Evolutionary conservation across 208 protist species (phyloP).

Genomic region (Trypanosoma scelopori): DNA sequence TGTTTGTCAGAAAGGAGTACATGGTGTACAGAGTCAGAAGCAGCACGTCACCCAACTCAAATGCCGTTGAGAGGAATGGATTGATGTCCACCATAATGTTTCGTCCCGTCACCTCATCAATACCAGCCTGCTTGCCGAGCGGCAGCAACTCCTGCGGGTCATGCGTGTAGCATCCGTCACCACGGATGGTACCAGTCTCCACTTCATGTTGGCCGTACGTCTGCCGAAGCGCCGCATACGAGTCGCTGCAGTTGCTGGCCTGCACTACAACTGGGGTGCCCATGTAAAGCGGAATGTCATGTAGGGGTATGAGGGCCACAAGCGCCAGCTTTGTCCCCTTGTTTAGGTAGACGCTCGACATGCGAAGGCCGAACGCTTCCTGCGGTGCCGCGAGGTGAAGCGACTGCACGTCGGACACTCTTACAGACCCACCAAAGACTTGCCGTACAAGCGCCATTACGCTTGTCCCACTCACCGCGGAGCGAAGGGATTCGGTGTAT

Average conservation of each 20-base stretch:
- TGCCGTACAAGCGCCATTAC: slow-evolving; percentile 83
- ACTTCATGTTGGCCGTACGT: slow-evolving; percentile 88
- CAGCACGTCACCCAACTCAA: slow-evolving; percentile 77
- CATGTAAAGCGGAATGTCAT: slow-evolving; percentile 80
- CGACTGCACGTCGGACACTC: slow-evolving; percentile 49
- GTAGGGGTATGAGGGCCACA: slow-evolving; percentile 70
- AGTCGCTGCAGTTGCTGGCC: slow-evolving; percentile 70
- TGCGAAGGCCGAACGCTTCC: slow-evolving; percentile 74
- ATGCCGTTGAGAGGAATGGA: slow-evolving; percentile 59
- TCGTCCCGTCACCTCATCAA: slow-evolving; percentile 56
- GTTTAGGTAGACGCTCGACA: slow-evolving; percentile 74
- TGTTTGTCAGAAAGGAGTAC: slow-evolving; percentile 77
- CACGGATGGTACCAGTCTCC: slow-evolving; percentile 59
- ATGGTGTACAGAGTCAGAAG: slow-evolving; percentile 88
- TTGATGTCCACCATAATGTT: slow-evolving; percentile 71
- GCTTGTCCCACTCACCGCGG: slow-evolving; percentile 70
- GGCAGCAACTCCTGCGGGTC: slow-evolving; percentile 65
- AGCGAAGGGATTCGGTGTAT: slow-evolving; percentile 62
- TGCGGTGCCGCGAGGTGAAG: slow-evolving; percentile 67
- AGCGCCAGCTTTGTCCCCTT: slow-evolving; percentile 81
- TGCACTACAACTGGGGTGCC: slow-evolving; percentile 72
- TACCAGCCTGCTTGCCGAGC: slow-evolving; percentile 59
- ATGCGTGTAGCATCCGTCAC: slow-evolving; percentile 81
- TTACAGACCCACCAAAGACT: slow-evolving; percentile 82
- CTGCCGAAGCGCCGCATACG: slow-evolving; percentile 57